Conservation (phyloP, 2,329 filamentous ascomycete genomes). For the Purpureocillium lavendulum region DNA sequence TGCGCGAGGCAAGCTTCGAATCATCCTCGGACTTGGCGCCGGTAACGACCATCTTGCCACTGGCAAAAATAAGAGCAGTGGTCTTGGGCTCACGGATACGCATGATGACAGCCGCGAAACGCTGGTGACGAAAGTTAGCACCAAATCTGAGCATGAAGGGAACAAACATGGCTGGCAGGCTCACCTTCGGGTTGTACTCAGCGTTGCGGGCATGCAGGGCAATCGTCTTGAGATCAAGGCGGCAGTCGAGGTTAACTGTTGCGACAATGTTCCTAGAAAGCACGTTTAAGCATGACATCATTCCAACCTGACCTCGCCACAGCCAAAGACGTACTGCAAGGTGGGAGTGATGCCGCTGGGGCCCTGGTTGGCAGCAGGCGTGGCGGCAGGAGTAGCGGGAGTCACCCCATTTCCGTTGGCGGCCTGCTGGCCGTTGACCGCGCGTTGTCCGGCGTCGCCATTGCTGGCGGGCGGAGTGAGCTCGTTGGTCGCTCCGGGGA, state of each 20-base stretch:
- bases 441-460: slow-evolving; percentile 41
- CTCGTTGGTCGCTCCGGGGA: slow-evolving; percentile 76
- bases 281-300: slow-evolving; percentile 45
- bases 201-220: slow-evolving; percentile 96
- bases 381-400: slow-evolving; percentile 85
- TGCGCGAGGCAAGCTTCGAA: slow-evolving; percentile 90
- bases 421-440: slow-evolving; percentile 44
- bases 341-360: slow-evolving; percentile 88
- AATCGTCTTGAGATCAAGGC: slow-evolving; percentile 96
- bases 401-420: slow-evolving; percentile 70
- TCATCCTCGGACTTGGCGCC: slow-evolving; percentile 98
- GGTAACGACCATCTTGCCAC: slow-evolving; percentile 98
- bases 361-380: slow-evolving; percentile 72
- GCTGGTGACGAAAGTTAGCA: slow-evolving; percentile 46
- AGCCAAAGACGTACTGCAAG: slow-evolving; percentile 79
- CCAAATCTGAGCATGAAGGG: neutral
- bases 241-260: slow-evolving; percentile 96
- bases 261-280: slow-evolving; percentile 89
- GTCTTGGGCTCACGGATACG: slow-evolving; percentile 99
- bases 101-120: slow-evolving; percentile 99
- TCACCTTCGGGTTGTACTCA: slow-evolving; percentile 97
- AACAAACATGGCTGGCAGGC: slow-evolving; percentile 9
- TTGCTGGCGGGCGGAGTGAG: slow-evolving; percentile 72
- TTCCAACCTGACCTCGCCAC: slow-evolving; percentile 15
- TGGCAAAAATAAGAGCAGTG: slow-evolving; percentile 94